Evolutionary conservation across 1,284 basidiomycete species (phyloP), one percentile per base, ranked within the genome.

Genomic region (Ganoderma multipileum): DNA sequence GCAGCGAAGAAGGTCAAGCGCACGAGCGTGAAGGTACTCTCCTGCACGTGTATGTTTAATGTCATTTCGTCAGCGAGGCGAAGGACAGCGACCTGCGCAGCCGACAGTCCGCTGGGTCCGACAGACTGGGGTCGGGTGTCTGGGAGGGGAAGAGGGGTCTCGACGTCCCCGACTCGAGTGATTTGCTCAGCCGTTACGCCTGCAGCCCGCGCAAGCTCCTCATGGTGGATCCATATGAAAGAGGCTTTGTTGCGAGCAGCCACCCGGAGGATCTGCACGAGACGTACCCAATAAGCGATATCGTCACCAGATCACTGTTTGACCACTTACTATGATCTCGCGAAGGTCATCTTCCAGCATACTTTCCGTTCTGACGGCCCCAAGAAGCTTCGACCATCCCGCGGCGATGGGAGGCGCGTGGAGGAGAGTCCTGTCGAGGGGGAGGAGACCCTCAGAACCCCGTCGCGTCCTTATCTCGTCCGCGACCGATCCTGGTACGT

Each of bases 331-430:
- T n/a, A 77, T 54, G 36, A 76, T 63, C 54, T 77, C 74, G 16
- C 76, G 65, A 69, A 77, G 70, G 33, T 69, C 67, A 3, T 57
- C 74, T 23, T 74, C 71, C 26, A 77, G 61, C 11, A 67, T 63
- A 39, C 68, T 74, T 26, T 73, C 70, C 47, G 67, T 68, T 30
- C 76, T 67, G 54, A 77, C 57, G 4, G 67, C 69, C 1, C 47
- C 62, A 4, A 69, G 65, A n/a, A 77, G 42, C 14, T 50, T 60
- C 44, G 69, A 75, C 72, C 72, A 76, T 0, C 68, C 67, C 9
- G 38, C 41, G 3, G 76, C 75, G 33, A 77, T 61, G 5, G 59
- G 59, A 18, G 59, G 59, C 18, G 41, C 59, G 39, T 61, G 59
- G 23, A 61, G 59, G 12, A 61, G 59, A 39, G 23, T 44, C 38